These are phyloP conservation scores for Bipolaris bicolor DNA, from an alignment of 2,329 filamentous ascomycete genomes.

Conservation along the genomic window DNA sequence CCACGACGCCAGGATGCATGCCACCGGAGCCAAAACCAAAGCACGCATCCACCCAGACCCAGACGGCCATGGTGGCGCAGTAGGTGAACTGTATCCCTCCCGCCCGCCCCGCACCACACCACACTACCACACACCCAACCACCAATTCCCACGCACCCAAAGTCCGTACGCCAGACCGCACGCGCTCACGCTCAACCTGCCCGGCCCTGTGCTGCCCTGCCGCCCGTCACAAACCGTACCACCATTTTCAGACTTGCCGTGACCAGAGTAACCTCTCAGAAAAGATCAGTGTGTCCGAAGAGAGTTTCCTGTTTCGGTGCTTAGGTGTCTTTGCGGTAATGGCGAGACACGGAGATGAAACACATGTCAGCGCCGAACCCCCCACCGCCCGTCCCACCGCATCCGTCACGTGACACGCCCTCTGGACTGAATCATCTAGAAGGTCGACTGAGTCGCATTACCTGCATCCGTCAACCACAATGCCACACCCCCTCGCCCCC, in stretches of 20 bases:
- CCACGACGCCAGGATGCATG: background rate
- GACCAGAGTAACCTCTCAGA: background rate
- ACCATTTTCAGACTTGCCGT: background rate
- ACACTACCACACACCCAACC: background rate
- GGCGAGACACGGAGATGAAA: constrained; percentile 11
- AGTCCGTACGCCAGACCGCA: background rate
- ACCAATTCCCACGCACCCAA: background rate
- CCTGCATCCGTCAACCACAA: background rate
- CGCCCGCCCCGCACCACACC: background rate
- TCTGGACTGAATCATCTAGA: background rate
- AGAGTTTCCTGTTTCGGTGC: constrained; percentile 7
- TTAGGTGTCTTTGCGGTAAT: background rate
- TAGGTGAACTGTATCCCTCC: background rate
- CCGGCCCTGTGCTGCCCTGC: background rate
- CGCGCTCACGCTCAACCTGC: background rate
- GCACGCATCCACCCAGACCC: background rate
- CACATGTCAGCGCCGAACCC: constrained; percentile 3
- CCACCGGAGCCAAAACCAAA: background rate
- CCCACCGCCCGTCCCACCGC: background rate
- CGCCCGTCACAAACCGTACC: background rate
- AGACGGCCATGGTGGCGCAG: background rate
- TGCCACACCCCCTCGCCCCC: too few relatives aligned
- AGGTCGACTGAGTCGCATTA: too few relatives aligned
- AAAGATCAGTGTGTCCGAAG: background rate
- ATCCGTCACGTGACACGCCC: background rate